phyloP scores from a whole-genome alignment of 768 basidiomycete genomes.

The Filobasidium floriforme region DNA sequence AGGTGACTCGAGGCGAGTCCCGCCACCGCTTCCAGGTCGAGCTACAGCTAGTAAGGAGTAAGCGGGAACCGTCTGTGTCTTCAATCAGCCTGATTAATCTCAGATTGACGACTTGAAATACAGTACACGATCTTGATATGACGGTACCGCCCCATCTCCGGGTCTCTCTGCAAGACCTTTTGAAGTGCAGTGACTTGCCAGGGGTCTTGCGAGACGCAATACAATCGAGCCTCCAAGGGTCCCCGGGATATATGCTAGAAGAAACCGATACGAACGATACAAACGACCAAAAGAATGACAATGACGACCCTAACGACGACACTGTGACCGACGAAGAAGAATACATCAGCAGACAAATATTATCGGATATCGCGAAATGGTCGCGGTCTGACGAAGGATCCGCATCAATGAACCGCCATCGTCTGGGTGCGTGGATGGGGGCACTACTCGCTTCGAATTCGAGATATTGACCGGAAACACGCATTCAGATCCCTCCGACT shows the following conservation, averaged over 20 bases:
- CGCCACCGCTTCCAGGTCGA: not conserved
- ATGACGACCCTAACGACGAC: not conserved
- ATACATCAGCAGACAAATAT: constrained; percentile 7
- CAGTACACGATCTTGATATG: not conserved
- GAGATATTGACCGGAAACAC: not conserved
- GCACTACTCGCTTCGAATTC: constrained; percentile 3
- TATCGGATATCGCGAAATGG: not conserved
- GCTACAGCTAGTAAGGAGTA: constrained; percentile 4
- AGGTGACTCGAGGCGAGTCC: not conserved
- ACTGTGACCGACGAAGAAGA: not conserved
- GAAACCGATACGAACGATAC: not conserved
- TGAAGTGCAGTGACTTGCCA: not conserved
- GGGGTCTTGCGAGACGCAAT: not conserved
- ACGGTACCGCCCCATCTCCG: not conserved
- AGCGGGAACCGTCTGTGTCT: not conserved
- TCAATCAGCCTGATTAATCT: not conserved
- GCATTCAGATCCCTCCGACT: constrained; percentile 1
- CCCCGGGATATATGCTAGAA: not conserved
- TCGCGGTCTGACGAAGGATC: not conserved
- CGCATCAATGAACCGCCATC: no score
- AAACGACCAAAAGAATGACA: not conserved
- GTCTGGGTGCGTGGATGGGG: not conserved
- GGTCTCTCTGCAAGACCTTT: not conserved
- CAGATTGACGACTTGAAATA: not conserved
- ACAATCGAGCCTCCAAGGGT: not conserved